phyloP scores from a whole-genome alignment of 768 basidiomycete species.

The Tulasnella sp. region DNA sequence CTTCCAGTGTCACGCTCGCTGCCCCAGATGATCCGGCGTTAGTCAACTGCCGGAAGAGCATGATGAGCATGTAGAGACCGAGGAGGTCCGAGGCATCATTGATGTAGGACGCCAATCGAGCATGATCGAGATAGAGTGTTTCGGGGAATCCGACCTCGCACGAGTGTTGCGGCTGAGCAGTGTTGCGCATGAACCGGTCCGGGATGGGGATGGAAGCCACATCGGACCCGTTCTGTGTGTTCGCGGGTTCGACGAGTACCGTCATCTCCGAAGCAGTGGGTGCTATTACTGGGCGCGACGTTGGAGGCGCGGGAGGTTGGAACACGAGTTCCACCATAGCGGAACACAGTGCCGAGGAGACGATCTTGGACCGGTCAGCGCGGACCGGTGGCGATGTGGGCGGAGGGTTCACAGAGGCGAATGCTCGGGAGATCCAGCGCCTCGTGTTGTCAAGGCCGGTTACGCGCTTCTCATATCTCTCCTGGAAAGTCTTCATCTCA shows the following conservation, averaged over 20 bases:
- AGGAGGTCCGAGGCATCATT: slow-evolving; percentile 65
- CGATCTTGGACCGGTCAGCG: slow-evolving; percentile 13
- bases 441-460: slow-evolving; percentile 38
- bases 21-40: slow-evolving; percentile 33
- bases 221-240: slow-evolving; percentile 19
- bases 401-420: neutral
- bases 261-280: slow-evolving; percentile 18
- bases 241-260: slow-evolving; percentile 27
- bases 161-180: slow-evolving; percentile 17
- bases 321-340: slow-evolving; percentile 46
- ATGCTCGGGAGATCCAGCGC: slow-evolving; percentile 44
- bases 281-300: neutral
- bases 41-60: slow-evolving; percentile 68
- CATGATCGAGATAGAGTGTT: slow-evolving; percentile 68
- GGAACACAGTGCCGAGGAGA: slow-evolving; percentile 20
- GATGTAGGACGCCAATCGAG: slow-evolving; percentile 52
- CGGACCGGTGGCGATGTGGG: slow-evolving; percentile 1
- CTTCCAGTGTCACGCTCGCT: slow-evolving; percentile 28
- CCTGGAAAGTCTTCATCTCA: slow-evolving; percentile 67
- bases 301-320: slow-evolving; percentile 32
- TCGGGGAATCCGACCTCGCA: slow-evolving; percentile 50
- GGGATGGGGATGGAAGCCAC: slow-evolving; percentile 23
- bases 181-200: slow-evolving; percentile 25
- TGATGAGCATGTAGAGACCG: slow-evolving; percentile 65
- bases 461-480: slow-evolving; percentile 27